Evolutionary conservation across 345 rosid genomes (phyloP), one percentile per base, ranked within the genome.

Genomic region (Trapa incisa): DNA sequence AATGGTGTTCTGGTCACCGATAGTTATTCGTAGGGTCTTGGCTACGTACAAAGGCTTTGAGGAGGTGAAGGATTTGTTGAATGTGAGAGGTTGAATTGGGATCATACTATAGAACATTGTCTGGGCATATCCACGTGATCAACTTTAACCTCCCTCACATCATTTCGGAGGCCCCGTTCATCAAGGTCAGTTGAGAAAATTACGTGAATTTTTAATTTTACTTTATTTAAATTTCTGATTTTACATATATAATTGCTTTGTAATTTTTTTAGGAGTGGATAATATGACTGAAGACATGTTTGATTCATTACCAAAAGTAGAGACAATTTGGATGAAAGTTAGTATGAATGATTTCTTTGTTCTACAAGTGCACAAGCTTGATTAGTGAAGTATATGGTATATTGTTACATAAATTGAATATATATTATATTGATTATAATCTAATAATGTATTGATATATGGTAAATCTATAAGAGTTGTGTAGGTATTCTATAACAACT

Each of bases 261-360:
- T 22, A 22, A 22, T 22, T 22, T 22, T 22, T 22, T 15, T 4
- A 60, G 70, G 70, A 1, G 58, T 66, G 42, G 16, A 56, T 2
- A 70, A 72, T 60, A 38, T 72, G 45, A 66, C 47, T 15, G 75
- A 70, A 12, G 66, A 72, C 62, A 72, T 66, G 70, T 72, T 72
- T 43, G 47, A 45, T 2, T 32, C 58, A 5, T 16, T 72, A 29
- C 75, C 70, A 14, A 72, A 72, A 10, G 75, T 70, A n/a, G 52
- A 71, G 37, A 48, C 62, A 36, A 64, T 71, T 32, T 3, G 64
- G 45, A 13, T 65, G 68, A 71, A 71, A 68, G 68, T 71, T 13
- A 15, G 2, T 53, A 9, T 8, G 9, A 8, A 8, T 48, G 9
- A 8, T 8, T 9, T 48, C 54, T 8, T 22, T 22, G 29, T 22